Percentiles rank a stretch among this genome's conserved stretches.
Conservation (phyloP, 768 basidiomycete genomes). For the Lactarius pseudohatsudake region DNA sequence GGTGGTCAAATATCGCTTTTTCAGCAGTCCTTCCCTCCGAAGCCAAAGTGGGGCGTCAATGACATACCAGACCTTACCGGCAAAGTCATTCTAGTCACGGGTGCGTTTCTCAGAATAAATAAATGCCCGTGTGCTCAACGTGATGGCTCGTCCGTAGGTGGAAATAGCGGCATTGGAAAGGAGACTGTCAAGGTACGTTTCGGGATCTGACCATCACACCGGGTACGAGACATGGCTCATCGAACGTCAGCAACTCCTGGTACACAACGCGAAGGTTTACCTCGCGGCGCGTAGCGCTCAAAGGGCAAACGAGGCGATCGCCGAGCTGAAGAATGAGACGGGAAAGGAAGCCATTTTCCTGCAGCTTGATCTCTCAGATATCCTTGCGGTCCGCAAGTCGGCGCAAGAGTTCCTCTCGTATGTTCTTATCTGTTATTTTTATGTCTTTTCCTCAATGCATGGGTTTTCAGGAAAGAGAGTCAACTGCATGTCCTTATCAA, state of each 20-base stretch:
- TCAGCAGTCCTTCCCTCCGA: constrained; percentile 42
- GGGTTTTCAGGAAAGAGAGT: constrained; percentile 42
- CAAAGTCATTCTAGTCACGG: background rate
- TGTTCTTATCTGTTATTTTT: constrained; percentile 20
- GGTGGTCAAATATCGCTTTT: background rate
- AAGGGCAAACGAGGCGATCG: constrained; percentile 52
- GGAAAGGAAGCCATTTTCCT: constrained; percentile 46
- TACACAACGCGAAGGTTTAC: constrained; percentile 67
- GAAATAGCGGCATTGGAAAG: constrained; percentile 53
- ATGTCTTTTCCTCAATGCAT: background rate
- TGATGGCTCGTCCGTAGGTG: constrained; percentile 30
- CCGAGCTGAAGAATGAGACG: constrained; percentile 47
- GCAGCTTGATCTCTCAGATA: constrained; percentile 44
- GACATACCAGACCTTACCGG: constrained; percentile 30
- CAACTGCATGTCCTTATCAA: constrained; percentile 52
- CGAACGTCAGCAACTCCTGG: constrained; percentile 46
- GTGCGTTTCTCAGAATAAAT: constrained; percentile 44
- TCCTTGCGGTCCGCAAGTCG: constrained; percentile 39
- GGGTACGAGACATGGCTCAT: background rate
- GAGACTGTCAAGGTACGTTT: constrained; percentile 54
- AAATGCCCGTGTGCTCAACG: constrained; percentile 33
- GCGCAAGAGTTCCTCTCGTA: constrained; percentile 43
- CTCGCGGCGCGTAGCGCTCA: constrained; percentile 47
- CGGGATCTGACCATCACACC: too few species aligned
- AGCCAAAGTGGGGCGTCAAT: constrained; percentile 41